Percentiles rank a stretch among this genome's conserved stretches.
phyloP scores from a whole-genome alignment of 2,329 filamentous ascomycete species.

The Penicillium rolfsii region DNA sequence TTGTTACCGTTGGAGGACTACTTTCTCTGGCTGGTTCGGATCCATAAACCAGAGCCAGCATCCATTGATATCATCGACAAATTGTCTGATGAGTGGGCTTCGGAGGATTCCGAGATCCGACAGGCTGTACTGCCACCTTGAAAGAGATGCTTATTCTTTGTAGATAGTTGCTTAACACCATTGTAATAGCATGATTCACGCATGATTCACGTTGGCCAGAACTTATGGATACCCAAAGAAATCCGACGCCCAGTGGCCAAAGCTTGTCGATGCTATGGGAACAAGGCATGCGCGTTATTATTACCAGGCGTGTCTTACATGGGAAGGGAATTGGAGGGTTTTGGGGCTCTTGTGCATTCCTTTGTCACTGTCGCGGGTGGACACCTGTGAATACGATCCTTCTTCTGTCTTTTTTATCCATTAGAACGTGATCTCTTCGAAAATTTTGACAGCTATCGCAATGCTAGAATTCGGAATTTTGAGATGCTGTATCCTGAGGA shows the following conservation, averaged over 20 bases:
- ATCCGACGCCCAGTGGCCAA: not conserved
- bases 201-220: not conserved
- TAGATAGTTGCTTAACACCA: not conserved
- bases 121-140: constrained; percentile 4
- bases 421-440: too few species aligned
- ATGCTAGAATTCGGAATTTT: too few species aligned
- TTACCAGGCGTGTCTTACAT: not conserved
- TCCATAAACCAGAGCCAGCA: constrained; percentile 64
- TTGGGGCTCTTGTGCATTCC: not conserved
- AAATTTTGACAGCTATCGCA: not conserved
- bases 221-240: not conserved
- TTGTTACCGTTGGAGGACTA: constrained; percentile 69
- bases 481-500: not conserved
- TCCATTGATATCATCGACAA: constrained; percentile 1
- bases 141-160: not conserved
- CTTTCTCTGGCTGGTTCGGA: constrained; percentile 64
- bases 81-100: constrained; percentile 2
- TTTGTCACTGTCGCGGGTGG: not conserved
- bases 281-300: not conserved
- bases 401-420: not conserved
- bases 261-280: not conserved
- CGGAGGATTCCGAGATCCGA: constrained; percentile 19
- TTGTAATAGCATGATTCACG: not conserved
- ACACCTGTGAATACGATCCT: not conserved
- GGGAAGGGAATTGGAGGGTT: not conserved